Evolutionary conservation across 139 green algal genomes (phyloP).

Genomic region (Chlorella sorokiniana): DNA sequence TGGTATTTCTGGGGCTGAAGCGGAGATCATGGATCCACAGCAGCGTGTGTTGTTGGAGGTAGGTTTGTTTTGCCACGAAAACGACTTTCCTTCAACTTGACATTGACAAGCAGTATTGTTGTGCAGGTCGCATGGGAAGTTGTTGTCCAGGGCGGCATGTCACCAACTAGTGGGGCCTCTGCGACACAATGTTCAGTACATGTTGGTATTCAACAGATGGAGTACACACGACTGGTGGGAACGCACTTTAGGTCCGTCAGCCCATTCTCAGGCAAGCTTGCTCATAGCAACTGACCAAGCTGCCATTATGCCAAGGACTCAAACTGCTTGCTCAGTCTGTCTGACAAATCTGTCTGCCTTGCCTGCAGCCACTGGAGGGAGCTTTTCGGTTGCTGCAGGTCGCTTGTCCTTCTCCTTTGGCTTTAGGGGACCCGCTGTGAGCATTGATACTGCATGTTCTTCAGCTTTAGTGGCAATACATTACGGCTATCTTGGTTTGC

Average conservation of each 20-base stretch:
- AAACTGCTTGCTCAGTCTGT: background rate
- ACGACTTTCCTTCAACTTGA: background rate
- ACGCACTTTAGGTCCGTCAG: background rate
- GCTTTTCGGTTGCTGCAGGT: constrained; percentile 48
- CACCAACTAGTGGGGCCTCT: background rate
- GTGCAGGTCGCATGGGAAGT: background rate
- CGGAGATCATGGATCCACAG: constrained; percentile 73
- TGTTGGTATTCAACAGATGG: constrained; percentile 61
- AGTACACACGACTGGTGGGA: constrained; percentile 37
- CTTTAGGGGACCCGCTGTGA: constrained; percentile 57
- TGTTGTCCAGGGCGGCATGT: background rate
- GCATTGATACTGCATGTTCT: constrained; percentile 68
- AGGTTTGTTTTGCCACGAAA: background rate
- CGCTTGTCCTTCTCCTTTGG: constrained; percentile 66
- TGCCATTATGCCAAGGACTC: too few species aligned
- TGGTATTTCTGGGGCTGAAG: constrained; percentile 59
- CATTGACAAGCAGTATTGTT: background rate
- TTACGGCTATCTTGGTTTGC: constrained; percentile 36
- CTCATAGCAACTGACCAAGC: background rate
- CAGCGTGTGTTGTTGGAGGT: constrained; percentile 71
- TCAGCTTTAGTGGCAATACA: constrained; percentile 59
- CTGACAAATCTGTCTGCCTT: too few species aligned
- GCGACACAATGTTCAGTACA: constrained; percentile 36
- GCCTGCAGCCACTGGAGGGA: background rate
- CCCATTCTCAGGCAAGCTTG: constrained; percentile 35